These are phyloP conservation scores for Kwoniella mangroviensis DNA, from an alignment of 768 basidiomycete species.

Conservation along the genomic window DNA sequence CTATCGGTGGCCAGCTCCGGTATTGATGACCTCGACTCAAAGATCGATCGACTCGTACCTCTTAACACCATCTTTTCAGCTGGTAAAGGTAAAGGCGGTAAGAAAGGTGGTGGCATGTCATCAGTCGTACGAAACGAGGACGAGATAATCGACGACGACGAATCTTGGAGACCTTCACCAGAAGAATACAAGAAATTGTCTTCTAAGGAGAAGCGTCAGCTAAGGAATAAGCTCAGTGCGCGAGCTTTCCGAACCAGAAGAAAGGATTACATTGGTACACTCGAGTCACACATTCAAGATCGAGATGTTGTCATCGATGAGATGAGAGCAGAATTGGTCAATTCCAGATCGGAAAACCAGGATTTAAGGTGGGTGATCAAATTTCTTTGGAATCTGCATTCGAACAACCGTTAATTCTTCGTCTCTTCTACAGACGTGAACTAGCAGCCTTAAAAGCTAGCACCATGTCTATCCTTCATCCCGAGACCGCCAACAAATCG, in stretches of 20 bases:
- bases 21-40: conserved; percentile 29
- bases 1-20: conserved; percentile 23
- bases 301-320: conserved; percentile 87
- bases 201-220: conserved; percentile 92
- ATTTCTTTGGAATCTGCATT: conserved; percentile 19
- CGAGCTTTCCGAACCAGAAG: conserved; percentile 91
- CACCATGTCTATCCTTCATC: conserved; percentile 50
- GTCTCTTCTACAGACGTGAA: conserved; percentile 49
- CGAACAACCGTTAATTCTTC: not conserved
- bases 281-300: conserved; percentile 91
- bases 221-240: conserved; percentile 95
- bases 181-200: conserved; percentile 96
- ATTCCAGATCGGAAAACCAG: conserved; percentile 76
- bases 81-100: conserved; percentile 58
- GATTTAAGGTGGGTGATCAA: conserved; percentile 63
- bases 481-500: conserved; percentile 36
- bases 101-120: conserved; percentile 57
- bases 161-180: conserved; percentile 61
- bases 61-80: conserved; percentile 54
- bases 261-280: conserved; percentile 94
- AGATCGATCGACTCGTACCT: conserved; percentile 44
- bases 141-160: conserved; percentile 56
- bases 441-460: conserved; percentile 58
- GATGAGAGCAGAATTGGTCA: conserved; percentile 80
- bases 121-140: conserved; percentile 53